phyloP scores from a whole-genome alignment of 169 alveolate species.

The Plasmodium inui region DNA sequence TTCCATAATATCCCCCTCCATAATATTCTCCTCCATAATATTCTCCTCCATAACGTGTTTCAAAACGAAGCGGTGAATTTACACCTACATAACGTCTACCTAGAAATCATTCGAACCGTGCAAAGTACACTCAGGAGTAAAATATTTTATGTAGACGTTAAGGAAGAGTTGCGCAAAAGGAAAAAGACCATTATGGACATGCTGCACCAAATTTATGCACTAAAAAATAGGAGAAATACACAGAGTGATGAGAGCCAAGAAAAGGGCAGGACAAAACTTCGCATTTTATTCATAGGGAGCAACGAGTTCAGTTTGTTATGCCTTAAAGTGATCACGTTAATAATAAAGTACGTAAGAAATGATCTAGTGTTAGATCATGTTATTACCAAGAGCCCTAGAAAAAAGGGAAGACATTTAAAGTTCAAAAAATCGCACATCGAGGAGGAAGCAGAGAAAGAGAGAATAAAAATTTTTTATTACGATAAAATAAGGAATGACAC shows the following conservation, averaged over 20 bases:
- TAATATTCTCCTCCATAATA: not conserved
- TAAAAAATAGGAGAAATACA: not conserved
- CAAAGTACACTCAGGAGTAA: conserved; percentile 39
- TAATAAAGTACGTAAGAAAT: conserved; percentile 30
- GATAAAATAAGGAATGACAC: conserved; percentile 50
- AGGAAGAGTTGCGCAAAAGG: conserved; percentile 22
- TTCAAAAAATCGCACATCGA: conserved; percentile 30
- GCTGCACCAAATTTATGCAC: conserved; percentile 27
- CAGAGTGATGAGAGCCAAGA: not conserved
- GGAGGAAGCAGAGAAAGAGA: conserved; percentile 40
- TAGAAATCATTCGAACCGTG: conserved; percentile 39
- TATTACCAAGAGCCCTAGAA: conserved; percentile 57
- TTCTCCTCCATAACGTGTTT: not conserved
- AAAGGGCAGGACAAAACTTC: not conserved
- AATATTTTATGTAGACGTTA: conserved; percentile 50
- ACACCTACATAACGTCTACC: conserved; percentile 17
- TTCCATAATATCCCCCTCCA: not conserved
- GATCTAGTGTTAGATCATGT: conserved; percentile 33
- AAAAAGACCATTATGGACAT: conserved; percentile 29
- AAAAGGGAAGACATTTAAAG: conserved; percentile 39
- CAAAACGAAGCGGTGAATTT: not conserved
- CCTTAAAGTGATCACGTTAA: conserved; percentile 35
- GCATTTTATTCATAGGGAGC: conserved; percentile 44
- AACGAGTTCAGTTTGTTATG: conserved; percentile 54
- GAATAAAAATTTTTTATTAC: conserved; percentile 51